These are phyloP conservation scores for Symbiodinium pilosum DNA, from an alignment of 73 alveolate genomes.

Conservation along the genomic window DNA sequence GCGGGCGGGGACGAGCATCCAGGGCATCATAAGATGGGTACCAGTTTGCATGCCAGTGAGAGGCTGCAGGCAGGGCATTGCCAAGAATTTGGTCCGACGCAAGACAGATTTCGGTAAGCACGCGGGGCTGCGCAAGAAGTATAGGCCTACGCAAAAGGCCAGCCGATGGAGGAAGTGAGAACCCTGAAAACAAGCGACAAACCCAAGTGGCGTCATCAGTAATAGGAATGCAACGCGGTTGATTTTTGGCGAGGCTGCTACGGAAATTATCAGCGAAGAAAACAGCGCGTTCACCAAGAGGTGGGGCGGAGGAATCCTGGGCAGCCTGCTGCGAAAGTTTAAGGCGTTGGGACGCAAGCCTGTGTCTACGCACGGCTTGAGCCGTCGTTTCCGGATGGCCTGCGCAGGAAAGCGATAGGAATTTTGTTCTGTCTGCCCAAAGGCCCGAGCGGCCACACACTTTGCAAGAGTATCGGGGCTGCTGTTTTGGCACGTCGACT, in stretches of 20 bases:
- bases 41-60: not conserved
- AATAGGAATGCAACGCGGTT: not conserved
- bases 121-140: not conserved
- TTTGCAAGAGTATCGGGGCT: not conserved
- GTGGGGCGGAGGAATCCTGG: not conserved
- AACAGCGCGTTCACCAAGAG: not conserved
- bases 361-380: not conserved
- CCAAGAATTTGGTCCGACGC: not conserved
- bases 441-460: not conserved
- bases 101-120: not conserved
- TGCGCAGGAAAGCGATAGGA: not conserved
- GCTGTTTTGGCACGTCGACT: not conserved
- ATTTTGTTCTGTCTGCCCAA: not conserved
- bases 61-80: not conserved
- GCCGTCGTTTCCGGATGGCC: not conserved
- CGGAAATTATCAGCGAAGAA: not conserved
- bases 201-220: not conserved
- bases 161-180: not conserved
- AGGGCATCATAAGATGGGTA: not conserved
- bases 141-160: conserved; percentile 4
- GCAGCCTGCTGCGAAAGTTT: not conserved
- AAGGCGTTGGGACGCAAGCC: not conserved
- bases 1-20: not conserved
- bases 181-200: not conserved
- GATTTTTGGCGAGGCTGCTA: not conserved